Evolutionary conservation across 1,284 basidiomycete species (phyloP), one percentile per base, ranked within the genome.

Genomic region (Austroboletus niveus): DNA sequence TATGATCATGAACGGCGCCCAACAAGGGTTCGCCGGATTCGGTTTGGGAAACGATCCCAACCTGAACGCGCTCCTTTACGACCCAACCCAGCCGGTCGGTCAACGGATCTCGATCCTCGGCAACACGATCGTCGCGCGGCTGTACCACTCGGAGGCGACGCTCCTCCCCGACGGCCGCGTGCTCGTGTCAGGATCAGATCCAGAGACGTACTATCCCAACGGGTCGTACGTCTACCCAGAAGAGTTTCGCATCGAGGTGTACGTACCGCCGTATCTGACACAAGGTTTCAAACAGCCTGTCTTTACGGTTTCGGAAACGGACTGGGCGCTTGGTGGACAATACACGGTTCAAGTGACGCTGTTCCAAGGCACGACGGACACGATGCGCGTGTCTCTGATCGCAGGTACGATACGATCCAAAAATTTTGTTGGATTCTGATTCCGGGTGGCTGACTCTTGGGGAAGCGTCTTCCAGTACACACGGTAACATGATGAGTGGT

Each of bases 131-230:
- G 85, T 92, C 40, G 82, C 90, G 11, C 83, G 92, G 22, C 62
- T 94, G 63, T 94, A 94, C 60, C 92, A 94, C 64, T 88, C 85
- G 0, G 87, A 89, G 63, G 82, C 84, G 49, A 76, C 74, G 20
- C 75, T 89, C 9, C 75, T 88, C 34, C 80, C 81, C 4, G 85
- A 88, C 58, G 87, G 85, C 11, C 79, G 84, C 10, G 77, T 91
- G 17, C 72, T 89, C 47, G 73, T 92, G 38, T 86, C 86, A 4
- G 90, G 90, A 0, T 84, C 84, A 12, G 89, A 90, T 61, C 85
- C 86, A 2, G 70, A 84, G 64, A 81, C 78, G 56, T 75, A 59
- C 22, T 68, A 74, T 51, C 49, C 68, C 42, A 54, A 70, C 31
- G 68, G 68, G 3, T 63, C 70, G 7, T 54, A 58, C 17, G 63